Evolutionary conservation across 495 filamentous ascomycete genomes (phyloP), one percentile per base, ranked within the genome.

Genomic region (Tuber calosporum): DNA sequence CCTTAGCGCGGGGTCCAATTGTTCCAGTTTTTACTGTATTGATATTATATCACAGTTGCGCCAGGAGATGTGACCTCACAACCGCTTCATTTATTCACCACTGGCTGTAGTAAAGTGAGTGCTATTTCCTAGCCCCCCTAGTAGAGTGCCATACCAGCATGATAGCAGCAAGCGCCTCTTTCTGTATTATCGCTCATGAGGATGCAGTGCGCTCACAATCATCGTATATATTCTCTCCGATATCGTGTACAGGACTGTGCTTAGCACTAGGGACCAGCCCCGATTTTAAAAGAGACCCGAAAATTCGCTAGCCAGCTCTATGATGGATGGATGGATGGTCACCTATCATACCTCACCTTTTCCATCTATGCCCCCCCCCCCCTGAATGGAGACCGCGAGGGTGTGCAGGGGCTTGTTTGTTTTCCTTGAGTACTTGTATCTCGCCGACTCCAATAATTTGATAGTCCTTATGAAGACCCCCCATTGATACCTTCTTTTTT

Each of bases 391-490:
- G 6, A 1, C 48, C 8, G 48, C 3, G n/a, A 58, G n/a, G 2
- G 2, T 20, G 45, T n/a, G 45, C 45, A 48, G 9, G 9, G 2
- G 4, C 20, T 48, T 9, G 45, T n/a, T n/a, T 9, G 22, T 7
- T 48, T 48, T 66, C 69, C 69, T 71, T 70, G 71, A 72, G 69
- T 72, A 67, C 76, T 79, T 66, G 40, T 53, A 17, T 22, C 22
- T 22, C n/a, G 20, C 19, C 20, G 45, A n/a, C 20, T 5, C 45
- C 0, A 45, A 45, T 45, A 45, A 22, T 22, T 6, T 6, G 5
- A 19, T 45, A 48, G 20, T n/a, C 8, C 4, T 22, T 19, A 48
- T 8, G 45, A n/a, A 48, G 7, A 1, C 20, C 45, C 20, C 45
- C 5, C 2, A 48, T 22, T n/a, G 20, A 8, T n/a, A 48, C 2